Percentiles rank a stretch among this genome's conserved stretches.
Conservation (phyloP, 2,329 filamentous ascomycete species). For the Pestalotiopsis sp. region DNA sequence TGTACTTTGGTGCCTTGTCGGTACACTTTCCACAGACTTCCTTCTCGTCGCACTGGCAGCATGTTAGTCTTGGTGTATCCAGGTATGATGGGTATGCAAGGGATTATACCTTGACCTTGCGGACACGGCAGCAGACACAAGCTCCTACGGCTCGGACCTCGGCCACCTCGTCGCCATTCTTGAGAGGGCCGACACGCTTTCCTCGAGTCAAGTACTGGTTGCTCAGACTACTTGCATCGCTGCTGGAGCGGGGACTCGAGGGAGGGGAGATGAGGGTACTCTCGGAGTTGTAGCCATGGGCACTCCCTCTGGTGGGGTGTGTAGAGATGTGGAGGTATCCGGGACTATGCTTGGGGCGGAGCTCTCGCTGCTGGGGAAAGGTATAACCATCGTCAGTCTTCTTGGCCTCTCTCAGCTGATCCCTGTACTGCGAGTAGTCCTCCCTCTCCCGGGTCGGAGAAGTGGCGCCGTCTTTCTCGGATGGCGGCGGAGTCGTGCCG, state of each 20-base stretch:
- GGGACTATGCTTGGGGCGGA: slow-evolving; percentile 25
- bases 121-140: slow-evolving; percentile 50
- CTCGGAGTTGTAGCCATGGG: slow-evolving; percentile 20
- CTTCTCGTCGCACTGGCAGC: slow-evolving; percentile 39
- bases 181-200: slow-evolving; percentile 29
- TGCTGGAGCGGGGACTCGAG: slow-evolving; percentile 15
- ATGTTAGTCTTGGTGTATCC: slow-evolving; percentile 18
- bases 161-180: slow-evolving; percentile 45
- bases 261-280: slow-evolving; percentile 26
- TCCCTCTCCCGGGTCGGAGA: slow-evolving; percentile 24
- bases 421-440: slow-evolving; percentile 10
- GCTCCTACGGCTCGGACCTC: slow-evolving; percentile 51
- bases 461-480: slow-evolving; percentile 33
- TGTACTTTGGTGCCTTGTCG: slow-evolving; percentile 22
- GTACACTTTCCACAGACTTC: slow-evolving; percentile 31
- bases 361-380: slow-evolving; percentile 30
- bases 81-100: slow-evolving; percentile 20
- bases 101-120: slow-evolving; percentile 48
- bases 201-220: slow-evolving; percentile 16
- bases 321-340: slow-evolving; percentile 26
- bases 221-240: background rate
- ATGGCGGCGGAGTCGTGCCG: slow-evolving; percentile 23
- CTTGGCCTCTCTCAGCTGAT: slow-evolving; percentile 25
- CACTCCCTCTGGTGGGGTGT: slow-evolving; percentile 17
- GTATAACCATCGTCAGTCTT: slow-evolving; percentile 34